A percentile compares a stretch with the other conserved stretches of the same genome.
phyloP scores from a whole-genome alignment of 305 asterid genomes.

The Ilex paraguariensis region DNA sequence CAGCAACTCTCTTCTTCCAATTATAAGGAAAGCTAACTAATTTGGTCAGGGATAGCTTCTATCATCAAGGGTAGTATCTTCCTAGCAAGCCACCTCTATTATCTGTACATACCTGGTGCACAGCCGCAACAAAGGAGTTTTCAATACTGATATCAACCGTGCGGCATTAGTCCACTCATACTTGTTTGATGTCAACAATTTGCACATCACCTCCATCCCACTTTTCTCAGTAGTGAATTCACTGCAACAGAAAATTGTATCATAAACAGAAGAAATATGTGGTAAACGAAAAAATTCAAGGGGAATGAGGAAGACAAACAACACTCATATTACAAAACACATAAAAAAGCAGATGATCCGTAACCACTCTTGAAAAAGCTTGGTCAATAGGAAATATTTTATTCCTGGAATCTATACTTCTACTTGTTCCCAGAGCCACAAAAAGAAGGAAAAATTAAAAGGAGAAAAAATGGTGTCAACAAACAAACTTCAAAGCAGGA shows the following conservation, averaged over 20 bases:
- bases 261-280: not conserved
- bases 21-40: too few relatives aligned
- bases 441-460: not conserved
- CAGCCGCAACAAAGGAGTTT: slow-evolving; percentile 71
- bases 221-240: slow-evolving; percentile 44
- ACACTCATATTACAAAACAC: too few relatives aligned
- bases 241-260: slow-evolving; percentile 33
- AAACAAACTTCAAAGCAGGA: too few relatives aligned
- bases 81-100: not conserved
- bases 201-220: slow-evolving; percentile 64
- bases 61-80: too few relatives aligned
- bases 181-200: slow-evolving; percentile 42
- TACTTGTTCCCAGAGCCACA: not conserved
- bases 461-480: too few relatives aligned
- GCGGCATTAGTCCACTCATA: slow-evolving; percentile 67
- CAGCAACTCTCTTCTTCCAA: too few relatives aligned
- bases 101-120: slow-evolving; percentile 61
- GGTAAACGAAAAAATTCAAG: not conserved
- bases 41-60: too few relatives aligned
- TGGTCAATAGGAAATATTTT: too few relatives aligned
- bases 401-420: not conserved
- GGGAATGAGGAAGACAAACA: not conserved
- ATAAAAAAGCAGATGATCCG: too few relatives aligned
- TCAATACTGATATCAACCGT: slow-evolving; percentile 38
- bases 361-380: too few relatives aligned